These are phyloP conservation scores for Cyberlindnera americana DNA, from an alignment of 805 yeast genomes.

Conservation along the genomic window DNA sequence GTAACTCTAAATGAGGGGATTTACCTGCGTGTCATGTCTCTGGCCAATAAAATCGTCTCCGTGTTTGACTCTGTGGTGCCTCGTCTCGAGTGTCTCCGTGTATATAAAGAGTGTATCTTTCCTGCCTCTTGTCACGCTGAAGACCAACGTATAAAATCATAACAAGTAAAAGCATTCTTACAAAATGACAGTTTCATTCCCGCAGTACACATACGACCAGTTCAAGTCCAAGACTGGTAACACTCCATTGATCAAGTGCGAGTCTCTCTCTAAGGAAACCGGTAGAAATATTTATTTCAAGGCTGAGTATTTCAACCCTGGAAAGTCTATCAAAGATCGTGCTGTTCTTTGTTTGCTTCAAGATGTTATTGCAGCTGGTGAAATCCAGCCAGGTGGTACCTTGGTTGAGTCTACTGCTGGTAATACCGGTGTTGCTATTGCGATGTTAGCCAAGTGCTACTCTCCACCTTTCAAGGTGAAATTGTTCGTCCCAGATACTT, in stretches of 20 bases:
- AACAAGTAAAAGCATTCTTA: too few relatives aligned
- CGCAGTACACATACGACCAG: constrained; percentile 19
- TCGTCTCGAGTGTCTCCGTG: background rate
- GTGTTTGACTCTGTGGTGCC: background rate
- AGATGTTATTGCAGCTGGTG: constrained; percentile 43
- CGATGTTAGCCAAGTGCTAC: constrained; percentile 50
- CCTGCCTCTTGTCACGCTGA: too few relatives aligned
- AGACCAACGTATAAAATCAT: background rate
- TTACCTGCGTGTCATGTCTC: background rate
- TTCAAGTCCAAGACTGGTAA: constrained; percentile 47
- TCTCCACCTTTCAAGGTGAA: constrained; percentile 43
- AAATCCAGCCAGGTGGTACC: constrained; percentile 37
- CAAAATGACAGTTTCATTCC: constrained; percentile 14
- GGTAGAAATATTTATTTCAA: constrained; percentile 76
- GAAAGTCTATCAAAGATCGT: constrained; percentile 81
- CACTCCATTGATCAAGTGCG: constrained; percentile 66
- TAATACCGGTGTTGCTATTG: constrained; percentile 79
- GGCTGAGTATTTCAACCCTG: constrained; percentile 71
- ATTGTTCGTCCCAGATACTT: constrained; percentile 78
- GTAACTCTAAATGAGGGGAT: background rate
- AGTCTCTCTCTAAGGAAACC: constrained; percentile 55
- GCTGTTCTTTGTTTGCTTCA: constrained; percentile 69
- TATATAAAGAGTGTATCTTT: background rate
- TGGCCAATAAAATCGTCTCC: background rate
- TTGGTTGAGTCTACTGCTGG: constrained; percentile 85